These are phyloP conservation scores for Suhomyces taliae DNA, from an alignment of 1,139 yeast species.

Conservation along the genomic window DNA sequence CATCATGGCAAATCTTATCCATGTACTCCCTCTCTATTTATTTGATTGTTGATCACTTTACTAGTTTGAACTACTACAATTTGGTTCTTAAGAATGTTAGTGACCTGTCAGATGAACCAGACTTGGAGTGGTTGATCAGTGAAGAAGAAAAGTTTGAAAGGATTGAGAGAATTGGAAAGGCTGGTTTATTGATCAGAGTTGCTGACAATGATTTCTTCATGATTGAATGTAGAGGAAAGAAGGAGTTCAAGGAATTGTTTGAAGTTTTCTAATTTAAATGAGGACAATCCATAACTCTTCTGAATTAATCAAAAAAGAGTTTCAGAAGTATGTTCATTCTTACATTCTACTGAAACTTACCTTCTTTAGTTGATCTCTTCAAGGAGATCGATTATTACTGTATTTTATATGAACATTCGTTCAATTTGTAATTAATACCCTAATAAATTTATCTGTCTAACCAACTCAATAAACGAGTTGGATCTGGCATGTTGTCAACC, in stretches of 20 bases:
- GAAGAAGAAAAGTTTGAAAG: constrained; percentile 31
- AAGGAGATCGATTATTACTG: not conserved
- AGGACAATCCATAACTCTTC: not conserved
- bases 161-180: constrained; percentile 45
- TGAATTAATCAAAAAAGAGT: not conserved
- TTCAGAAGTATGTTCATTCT: no score
- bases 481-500: no score
- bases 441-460: not conserved
- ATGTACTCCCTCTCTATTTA: constrained; percentile 38
- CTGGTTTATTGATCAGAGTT: constrained; percentile 43
- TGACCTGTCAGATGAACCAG: constrained; percentile 16
- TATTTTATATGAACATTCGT: not conserved
- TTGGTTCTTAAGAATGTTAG: constrained; percentile 23
- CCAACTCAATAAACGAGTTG: no score
- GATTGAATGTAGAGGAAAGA: constrained; percentile 50
- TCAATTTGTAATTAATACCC: not conserved
- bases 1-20: constrained; percentile 46
- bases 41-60: constrained; percentile 27
- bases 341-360: no score
- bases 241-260: constrained; percentile 37
- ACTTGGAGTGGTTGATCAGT: constrained; percentile 36
- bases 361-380: no score
- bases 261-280: constrained; percentile 25
- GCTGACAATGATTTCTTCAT: constrained; percentile 34
- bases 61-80: constrained; percentile 31